Conservation (phyloP, 805 yeast species). For the Yarrowia sp. region DNA sequence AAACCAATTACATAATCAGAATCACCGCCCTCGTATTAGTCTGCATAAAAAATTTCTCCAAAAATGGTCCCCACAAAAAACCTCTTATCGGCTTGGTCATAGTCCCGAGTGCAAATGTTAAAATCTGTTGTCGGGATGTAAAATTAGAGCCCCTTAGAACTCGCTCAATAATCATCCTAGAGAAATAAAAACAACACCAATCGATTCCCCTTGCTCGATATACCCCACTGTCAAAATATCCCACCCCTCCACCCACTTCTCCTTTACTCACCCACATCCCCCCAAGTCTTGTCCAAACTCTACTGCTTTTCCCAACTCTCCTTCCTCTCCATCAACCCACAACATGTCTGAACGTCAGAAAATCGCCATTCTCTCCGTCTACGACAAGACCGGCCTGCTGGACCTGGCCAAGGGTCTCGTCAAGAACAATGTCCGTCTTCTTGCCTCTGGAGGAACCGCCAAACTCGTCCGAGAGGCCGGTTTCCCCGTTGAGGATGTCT, state of each 20-base stretch:
- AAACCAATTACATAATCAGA: too few relatives aligned
- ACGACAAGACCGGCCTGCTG: constrained; percentile 93
- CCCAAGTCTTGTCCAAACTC: background rate
- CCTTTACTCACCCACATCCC: background rate
- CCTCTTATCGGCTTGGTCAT: background rate
- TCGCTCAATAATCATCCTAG: background rate
- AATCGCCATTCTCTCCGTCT: constrained; percentile 95
- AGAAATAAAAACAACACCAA: background rate
- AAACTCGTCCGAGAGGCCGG: constrained; percentile 93
- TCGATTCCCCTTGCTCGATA: background rate
- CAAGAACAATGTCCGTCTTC: constrained; percentile 81
- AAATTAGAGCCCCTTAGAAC: background rate
- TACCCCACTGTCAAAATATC: too few relatives aligned
- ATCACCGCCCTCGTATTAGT: too few relatives aligned
- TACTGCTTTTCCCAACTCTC: background rate
- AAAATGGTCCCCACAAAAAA: background rate
- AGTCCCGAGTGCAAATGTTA: background rate
- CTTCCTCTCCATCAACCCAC: background rate
- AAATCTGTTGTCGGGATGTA: background rate
- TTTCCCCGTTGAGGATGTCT: constrained; percentile 95
- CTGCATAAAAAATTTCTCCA: too few relatives aligned
- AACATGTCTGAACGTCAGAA: constrained; percentile 41
- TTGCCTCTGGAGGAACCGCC: constrained; percentile 98
- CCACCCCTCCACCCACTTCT: too few relatives aligned
- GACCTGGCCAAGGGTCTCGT: constrained; percentile 95